Conservation (phyloP, 352 stramenopile genomes). For the Phytophthora brassicae region DNA sequence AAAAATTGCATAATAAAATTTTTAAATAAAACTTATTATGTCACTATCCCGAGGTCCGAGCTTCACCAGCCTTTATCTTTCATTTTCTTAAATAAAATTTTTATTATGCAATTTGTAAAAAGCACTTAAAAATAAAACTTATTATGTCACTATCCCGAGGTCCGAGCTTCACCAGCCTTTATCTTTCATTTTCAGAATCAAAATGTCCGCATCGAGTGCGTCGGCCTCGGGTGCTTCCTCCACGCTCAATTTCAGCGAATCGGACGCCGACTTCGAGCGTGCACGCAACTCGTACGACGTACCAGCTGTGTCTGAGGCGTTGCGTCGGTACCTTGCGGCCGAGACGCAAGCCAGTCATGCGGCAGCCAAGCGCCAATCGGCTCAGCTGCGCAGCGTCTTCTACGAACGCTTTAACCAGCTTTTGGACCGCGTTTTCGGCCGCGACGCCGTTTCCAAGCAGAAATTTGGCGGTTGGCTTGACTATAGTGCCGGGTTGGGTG, state of each 20-base stretch:
- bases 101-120: too few species aligned
- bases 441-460: conserved; percentile 72
- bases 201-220: neutral
- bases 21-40: too few species aligned
- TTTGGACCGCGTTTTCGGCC: conserved; percentile 76
- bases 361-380: conserved; percentile 70
- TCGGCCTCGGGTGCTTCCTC: conserved; percentile 16
- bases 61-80: too few species aligned
- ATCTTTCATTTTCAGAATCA: too few species aligned
- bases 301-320: conserved; percentile 48
- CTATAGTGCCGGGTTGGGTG: conserved; percentile 60
- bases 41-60: too few species aligned
- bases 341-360: conserved; percentile 71
- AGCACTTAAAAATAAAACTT: too few species aligned
- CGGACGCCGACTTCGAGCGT: conserved; percentile 71
- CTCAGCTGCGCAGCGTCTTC: conserved; percentile 77
- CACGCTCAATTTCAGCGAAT: conserved; percentile 52
- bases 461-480: conserved; percentile 85
- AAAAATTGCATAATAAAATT: too few species aligned
- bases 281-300: conserved; percentile 73
- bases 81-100: too few species aligned
- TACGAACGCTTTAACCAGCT: conserved; percentile 89
- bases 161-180: too few species aligned
- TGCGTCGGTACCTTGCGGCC: conserved; percentile 67
- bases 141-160: too few species aligned